A percentile compares a stretch with the other conserved stretches of the same genome.
Conservation (phyloP, 371 early-diverging fungal species). For the Catenaria anguillulae region DNA sequence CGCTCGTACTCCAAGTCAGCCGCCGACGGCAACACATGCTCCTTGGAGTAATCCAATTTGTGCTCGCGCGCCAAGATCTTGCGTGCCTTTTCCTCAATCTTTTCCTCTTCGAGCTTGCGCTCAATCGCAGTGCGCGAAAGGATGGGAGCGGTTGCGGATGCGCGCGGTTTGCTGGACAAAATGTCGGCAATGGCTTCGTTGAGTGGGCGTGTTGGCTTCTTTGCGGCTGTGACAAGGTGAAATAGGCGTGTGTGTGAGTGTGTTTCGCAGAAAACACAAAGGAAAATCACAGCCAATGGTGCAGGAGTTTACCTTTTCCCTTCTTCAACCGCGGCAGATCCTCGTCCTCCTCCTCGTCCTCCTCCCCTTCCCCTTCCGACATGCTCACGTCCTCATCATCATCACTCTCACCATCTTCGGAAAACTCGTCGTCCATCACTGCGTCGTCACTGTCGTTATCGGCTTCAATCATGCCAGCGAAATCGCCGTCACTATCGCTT, state of each 20-base stretch:
- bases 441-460: constrained; percentile 5
- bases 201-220: constrained; percentile 32
- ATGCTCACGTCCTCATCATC: constrained; percentile 14
- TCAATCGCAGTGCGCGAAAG: constrained; percentile 54
- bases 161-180: constrained; percentile 30
- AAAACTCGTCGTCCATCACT: background rate
- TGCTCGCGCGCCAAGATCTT: constrained; percentile 47
- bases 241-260: background rate
- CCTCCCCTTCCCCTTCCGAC: constrained; percentile 15
- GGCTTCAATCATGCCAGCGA: too few species aligned
- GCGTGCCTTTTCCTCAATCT: constrained; percentile 57
- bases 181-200: constrained; percentile 53
- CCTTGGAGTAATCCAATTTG: constrained; percentile 41
- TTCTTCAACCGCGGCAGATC: constrained; percentile 10
- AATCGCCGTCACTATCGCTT: too few species aligned
- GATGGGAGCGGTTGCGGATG: constrained; percentile 40
- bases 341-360: constrained; percentile 15
- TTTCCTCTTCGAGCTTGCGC: constrained; percentile 55
- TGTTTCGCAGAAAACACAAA: background rate
- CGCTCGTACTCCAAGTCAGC: constrained; percentile 57
- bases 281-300: background rate
- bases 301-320: constrained; percentile 9
- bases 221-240: constrained; percentile 25
- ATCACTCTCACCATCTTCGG: constrained; percentile 4
- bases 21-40: constrained; percentile 47